Evolutionary conservation across 2,329 filamentous ascomycete species (phyloP).

Genomic region (Trichoderma sp.): DNA sequence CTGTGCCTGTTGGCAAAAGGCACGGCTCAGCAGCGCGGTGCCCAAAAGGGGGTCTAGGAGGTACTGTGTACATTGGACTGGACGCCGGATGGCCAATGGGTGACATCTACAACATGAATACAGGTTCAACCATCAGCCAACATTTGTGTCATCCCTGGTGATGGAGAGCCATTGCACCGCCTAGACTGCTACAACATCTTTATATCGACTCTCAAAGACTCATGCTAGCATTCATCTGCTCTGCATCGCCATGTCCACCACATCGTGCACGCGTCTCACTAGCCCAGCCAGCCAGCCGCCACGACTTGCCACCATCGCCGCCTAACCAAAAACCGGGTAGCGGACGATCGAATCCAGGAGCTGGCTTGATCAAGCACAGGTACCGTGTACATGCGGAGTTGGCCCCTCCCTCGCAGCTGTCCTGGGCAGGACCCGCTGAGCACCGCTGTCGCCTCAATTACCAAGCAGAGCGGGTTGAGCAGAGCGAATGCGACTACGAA

Average conservation of each 20-base stretch:
- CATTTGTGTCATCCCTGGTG: background rate
- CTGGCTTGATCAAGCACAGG: background rate
- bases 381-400: background rate
- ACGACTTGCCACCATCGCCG: background rate
- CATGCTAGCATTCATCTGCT: background rate
- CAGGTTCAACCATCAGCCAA: background rate
- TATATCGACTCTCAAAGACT: background rate
- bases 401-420: conserved; percentile 3
- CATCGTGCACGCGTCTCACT: background rate
- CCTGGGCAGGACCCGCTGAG: background rate
- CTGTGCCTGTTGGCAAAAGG: background rate
- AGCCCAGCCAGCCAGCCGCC: background rate
- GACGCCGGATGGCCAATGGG: background rate
- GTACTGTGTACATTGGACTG: background rate
- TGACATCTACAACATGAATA: background rate
- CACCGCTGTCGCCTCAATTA: conserved; percentile 17
- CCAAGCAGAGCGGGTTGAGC: background rate
- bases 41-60: conserved; percentile 12
- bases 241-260: background rate
- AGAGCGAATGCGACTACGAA: background rate
- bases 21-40: background rate
- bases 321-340: background rate
- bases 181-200: background rate
- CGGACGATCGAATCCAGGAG: background rate
- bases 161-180: background rate